phyloP scores from a whole-genome alignment of 106 monocot species.

The Allium sativum region DNA sequence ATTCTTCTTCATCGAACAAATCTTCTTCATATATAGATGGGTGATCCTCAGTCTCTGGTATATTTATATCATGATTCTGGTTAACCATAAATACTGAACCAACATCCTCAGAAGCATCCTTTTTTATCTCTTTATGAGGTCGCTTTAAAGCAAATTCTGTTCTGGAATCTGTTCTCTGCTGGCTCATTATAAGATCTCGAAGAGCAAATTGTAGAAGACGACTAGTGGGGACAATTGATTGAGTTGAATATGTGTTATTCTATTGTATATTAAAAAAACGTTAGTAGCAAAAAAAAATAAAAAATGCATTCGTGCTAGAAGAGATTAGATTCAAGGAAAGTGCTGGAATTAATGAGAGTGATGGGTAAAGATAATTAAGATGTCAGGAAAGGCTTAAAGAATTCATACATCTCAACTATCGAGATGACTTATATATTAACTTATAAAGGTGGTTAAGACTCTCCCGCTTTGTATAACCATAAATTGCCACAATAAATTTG shows the following conservation, averaged over 20 bases:
- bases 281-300: background rate
- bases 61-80: constrained; percentile 16
- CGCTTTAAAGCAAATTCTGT: constrained; percentile 39
- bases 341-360: background rate
- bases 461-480: too few species aligned
- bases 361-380: background rate
- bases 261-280: background rate
- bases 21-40: constrained; percentile 10
- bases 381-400: too few species aligned
- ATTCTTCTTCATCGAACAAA: constrained; percentile 17
- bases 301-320: background rate
- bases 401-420: too few species aligned
- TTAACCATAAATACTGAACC: constrained; percentile 42
- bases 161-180: constrained; percentile 27
- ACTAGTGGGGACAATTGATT: constrained; percentile 22
- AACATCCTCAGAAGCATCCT: constrained; percentile 41
- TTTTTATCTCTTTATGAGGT: constrained; percentile 60
- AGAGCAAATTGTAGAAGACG: constrained; percentile 91
- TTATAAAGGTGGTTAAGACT: too few species aligned
- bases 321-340: background rate
- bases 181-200: constrained; percentile 64
- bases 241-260: background rate
- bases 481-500: too few species aligned
- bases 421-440: too few species aligned
- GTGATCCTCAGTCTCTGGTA: constrained; percentile 6